Conservation (phyloP, 192 early-diverging fungal genomes). For the Diversispora epigaea region DNA sequence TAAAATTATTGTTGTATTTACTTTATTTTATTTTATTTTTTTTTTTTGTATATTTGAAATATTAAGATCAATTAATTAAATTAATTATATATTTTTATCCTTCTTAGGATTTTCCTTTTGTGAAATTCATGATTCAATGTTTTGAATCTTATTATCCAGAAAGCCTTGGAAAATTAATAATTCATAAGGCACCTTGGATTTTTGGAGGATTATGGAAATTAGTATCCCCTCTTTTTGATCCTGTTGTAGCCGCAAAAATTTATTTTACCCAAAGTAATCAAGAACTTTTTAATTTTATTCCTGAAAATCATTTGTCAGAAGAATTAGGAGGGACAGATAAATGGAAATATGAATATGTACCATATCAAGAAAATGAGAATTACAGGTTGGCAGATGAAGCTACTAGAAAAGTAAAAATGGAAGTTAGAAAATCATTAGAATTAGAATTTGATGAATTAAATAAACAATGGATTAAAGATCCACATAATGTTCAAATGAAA, state of each 20-base stretch:
- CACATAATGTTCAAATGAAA: conserved; percentile 33
- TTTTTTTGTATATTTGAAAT: no score
- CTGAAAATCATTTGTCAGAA: conserved; percentile 55
- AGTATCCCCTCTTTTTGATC: conserved; percentile 81
- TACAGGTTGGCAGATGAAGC: conserved; percentile 46
- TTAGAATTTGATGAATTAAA: conserved; percentile 48
- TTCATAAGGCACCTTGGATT: conserved; percentile 88
- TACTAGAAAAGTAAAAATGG: conserved; percentile 40
- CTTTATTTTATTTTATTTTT: no score
- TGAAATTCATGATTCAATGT: conserved; percentile 75
- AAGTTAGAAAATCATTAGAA: conserved; percentile 39
- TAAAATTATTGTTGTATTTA: conserved; percentile 11
- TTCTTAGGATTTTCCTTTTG: conserved; percentile 43
- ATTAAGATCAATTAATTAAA: no score
- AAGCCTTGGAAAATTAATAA: conserved; percentile 73
- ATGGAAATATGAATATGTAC: conserved; percentile 56
- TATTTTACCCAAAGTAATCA: conserved; percentile 65
- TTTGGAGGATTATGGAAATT: conserved; percentile 84
- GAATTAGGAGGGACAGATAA: conserved; percentile 59
- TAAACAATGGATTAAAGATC: conserved; percentile 48
- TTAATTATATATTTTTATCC: neutral
- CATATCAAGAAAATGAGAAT: conserved; percentile 35
- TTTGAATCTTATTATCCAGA: conserved; percentile 93
- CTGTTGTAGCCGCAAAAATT: conserved; percentile 86
- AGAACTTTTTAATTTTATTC: conserved; percentile 65